Evolutionary conservation across 345 rosid species (phyloP).

Genomic region (Combretum micranthum): DNA sequence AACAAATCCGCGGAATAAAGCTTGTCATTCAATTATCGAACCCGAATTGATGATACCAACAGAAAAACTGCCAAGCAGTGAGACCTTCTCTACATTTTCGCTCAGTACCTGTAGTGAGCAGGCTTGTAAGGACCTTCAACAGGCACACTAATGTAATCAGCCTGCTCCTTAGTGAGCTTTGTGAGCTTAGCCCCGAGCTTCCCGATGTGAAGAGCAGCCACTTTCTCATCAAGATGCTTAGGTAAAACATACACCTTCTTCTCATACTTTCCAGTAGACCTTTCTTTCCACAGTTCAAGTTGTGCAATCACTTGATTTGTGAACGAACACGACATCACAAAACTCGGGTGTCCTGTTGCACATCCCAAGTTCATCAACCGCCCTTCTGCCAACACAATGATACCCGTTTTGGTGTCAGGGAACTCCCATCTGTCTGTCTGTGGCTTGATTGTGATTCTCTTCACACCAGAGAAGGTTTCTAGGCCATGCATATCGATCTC

Average conservation of each 20-base stretch:
- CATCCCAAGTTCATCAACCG: constrained; percentile 73
- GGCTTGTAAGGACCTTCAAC: constrained; percentile 74
- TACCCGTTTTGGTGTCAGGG: constrained; percentile 45
- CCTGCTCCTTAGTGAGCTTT: constrained; percentile 54
- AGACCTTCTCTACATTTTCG: too few relatives aligned
- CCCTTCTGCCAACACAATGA: constrained; percentile 62
- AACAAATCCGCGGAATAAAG: too few relatives aligned
- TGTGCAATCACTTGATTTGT: constrained; percentile 73
- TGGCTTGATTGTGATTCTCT: constrained; percentile 65
- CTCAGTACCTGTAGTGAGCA: constrained; percentile 50
- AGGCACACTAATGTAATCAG: constrained; percentile 59
- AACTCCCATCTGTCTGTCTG: constrained; percentile 21
- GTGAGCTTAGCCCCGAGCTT: constrained; percentile 55
- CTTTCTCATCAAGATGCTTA: too few relatives aligned
- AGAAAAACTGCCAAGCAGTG: too few relatives aligned
- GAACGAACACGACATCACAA: constrained; percentile 70
- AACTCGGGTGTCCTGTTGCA: constrained; percentile 74
- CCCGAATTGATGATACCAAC: too few relatives aligned
- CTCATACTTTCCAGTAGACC: constrained; percentile 42
- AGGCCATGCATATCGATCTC: constrained; percentile 64
- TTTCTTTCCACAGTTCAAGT: constrained; percentile 64
- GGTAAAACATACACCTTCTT: constrained; percentile 54
- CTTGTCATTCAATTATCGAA: too few relatives aligned
- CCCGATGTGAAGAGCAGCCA: too few relatives aligned
- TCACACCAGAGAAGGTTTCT: constrained; percentile 55